Base-by-base conservation (phyloP, 1,284 basidiomycete genomes). In the Lentinus polychrous region DNA sequence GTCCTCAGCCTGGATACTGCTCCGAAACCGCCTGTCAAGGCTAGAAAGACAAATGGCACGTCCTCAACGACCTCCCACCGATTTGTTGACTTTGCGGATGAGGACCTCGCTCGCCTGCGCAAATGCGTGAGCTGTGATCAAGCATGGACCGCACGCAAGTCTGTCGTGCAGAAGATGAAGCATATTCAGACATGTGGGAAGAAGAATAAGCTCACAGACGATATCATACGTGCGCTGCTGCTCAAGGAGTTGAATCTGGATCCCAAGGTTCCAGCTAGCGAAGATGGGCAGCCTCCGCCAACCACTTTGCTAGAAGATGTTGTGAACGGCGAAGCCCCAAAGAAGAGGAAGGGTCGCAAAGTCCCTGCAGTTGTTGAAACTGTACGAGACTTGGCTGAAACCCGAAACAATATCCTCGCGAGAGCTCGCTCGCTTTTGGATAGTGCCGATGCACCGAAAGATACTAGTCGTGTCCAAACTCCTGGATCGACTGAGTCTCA, bases 171-270 rank as follows among this genome's bases (percentile, higher is more conserved):
- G 54, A 90, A 90, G 60, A 63, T 77, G 56, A 59, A 69, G 2
- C 88, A 91, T 58, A 76, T 91, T 18, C 71, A 73, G 44, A 64
- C 71, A 1, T 91, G 88, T 59, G 78, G 83, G 17, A 79, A 75
- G 62, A 86, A 81, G 60, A 67, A 71, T 23, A 64, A 65, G 2
- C 63, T 84, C 45, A 68, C 70, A 1, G 64, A 77, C 22, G 76
- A 79, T 6, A 86, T 83, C 0, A 54, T 91, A 23, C 62, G 63
- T 1, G 50, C 67, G 18, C 71, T 87, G 37, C 60, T 88, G 15
- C 67, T 68, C 24, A 70, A 74, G 48, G 78, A 79, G 55, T 61
- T 63, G 31, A 65, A 55, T 3, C 41, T 52, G 12, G 52, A 52
- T 36, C 57, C 51, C 8, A 66, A 66, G 17, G 56, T 56, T n/a